Conservation (phyloP, 345 rosid genomes). For the Eucalyptus leucophloia region DNA sequence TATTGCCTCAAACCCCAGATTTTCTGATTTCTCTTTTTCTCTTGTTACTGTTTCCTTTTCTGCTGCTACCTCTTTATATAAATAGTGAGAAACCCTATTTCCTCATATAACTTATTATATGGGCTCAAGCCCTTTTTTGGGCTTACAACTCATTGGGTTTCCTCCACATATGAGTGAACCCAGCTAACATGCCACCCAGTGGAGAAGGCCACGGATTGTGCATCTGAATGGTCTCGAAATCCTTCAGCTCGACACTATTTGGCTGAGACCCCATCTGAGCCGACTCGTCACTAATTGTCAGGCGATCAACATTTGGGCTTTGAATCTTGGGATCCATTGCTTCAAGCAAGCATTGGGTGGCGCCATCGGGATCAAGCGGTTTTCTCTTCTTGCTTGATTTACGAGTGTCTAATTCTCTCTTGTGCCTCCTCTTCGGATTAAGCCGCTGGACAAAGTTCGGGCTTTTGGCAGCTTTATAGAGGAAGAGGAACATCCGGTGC, state of each 20-base stretch:
- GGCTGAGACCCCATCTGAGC: not conserved
- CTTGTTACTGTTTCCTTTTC: too few species aligned
- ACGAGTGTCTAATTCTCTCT: slow-evolving; percentile 5
- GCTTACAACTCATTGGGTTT: too few species aligned
- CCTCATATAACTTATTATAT: too few species aligned
- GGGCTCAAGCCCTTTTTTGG: too few species aligned
- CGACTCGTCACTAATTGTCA: not conserved
- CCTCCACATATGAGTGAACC: too few species aligned
- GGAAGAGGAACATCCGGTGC: slow-evolving; percentile 41
- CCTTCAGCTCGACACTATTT: not conserved
- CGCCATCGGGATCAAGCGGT: not conserved
- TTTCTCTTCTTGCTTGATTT: slow-evolving; percentile 17
- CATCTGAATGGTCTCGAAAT: not conserved
- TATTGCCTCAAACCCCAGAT: too few species aligned
- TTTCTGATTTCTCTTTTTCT: too few species aligned
- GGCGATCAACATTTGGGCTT: not conserved
- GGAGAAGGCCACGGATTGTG: not conserved
- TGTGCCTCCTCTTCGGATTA: slow-evolving; percentile 26
- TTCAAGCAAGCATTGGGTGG: not conserved
- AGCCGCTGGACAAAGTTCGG: slow-evolving; percentile 24
- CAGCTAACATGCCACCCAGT: not conserved
- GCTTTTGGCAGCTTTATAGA: slow-evolving; percentile 15
- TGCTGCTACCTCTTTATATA: too few species aligned
- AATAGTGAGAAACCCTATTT: too few species aligned
- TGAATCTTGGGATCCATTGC: not conserved